Percentiles rank a stretch among this genome's conserved stretches.
Conservation (phyloP, 345 rosid genomes). For the Lepidium sativum region DNA sequence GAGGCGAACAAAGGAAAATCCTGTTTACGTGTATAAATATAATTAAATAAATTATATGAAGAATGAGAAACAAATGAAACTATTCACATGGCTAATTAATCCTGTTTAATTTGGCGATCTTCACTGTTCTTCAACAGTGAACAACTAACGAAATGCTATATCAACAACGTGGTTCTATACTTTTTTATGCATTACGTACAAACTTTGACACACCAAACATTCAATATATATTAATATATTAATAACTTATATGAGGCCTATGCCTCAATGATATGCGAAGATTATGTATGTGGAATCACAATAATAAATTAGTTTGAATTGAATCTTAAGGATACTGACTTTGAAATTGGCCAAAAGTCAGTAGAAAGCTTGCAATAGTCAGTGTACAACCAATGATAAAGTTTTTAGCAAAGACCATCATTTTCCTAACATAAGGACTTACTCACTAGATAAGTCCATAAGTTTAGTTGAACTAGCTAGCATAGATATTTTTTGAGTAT, state of each 20-base stretch:
- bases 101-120: constrained; percentile 22
- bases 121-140: constrained; percentile 24
- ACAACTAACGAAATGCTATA: constrained; percentile 25
- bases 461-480: background rate
- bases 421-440: background rate
- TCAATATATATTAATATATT: background rate
- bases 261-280: background rate
- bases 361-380: background rate
- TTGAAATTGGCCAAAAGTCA: background rate
- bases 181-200: constrained; percentile 2
- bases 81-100: constrained; percentile 26
- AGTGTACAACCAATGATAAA: background rate
- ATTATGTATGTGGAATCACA: background rate
- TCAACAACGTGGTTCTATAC: constrained; percentile 11
- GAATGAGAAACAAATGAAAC: background rate
- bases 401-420: background rate
- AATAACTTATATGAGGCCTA: background rate
- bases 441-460: background rate
- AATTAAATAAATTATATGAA: background rate
- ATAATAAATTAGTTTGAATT: background rate
- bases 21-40: no score
- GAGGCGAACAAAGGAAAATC: no score
- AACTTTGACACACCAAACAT: constrained; percentile 16
- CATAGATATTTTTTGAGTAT: constrained; percentile 1
- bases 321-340: background rate